These are phyloP conservation scores for Amanita pallidorosea DNA, from an alignment of 768 basidiomycete species.

Conservation along the genomic window DNA sequence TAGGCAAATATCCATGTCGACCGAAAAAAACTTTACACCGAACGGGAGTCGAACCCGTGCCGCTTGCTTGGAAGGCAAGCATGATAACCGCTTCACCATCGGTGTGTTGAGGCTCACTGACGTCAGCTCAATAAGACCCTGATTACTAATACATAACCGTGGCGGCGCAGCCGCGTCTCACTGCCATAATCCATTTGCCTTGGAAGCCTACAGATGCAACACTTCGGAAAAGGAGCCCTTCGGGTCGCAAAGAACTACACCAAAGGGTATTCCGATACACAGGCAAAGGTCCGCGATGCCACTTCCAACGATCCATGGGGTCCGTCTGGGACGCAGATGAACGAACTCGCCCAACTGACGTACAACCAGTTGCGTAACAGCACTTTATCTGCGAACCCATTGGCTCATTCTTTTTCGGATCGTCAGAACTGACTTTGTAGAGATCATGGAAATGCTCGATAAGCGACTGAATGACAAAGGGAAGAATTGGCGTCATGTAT, in stretches of 20 bases:
- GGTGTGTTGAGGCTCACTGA: constrained; percentile 8
- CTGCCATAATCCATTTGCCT: not conserved
- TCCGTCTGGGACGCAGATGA: constrained; percentile 96
- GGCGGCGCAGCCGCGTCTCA: constrained; percentile 6
- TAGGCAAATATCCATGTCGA: not conserved
- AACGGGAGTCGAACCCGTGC: constrained; percentile 8
- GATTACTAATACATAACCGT: not conserved
- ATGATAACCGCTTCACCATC: constrained; percentile 91
- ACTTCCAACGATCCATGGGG: constrained; percentile 99
- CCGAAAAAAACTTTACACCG: constrained; percentile 2
- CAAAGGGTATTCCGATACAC: constrained; percentile 89
- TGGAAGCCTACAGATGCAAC: constrained; percentile 36
- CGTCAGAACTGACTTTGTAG: constrained; percentile 83
- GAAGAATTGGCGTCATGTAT: constrained; percentile 99
- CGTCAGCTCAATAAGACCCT: not conserved
- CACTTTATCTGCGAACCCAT: not conserved
- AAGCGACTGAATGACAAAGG: constrained; percentile 98
- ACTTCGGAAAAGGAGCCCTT: constrained; percentile 77
- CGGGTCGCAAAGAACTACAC: constrained; percentile 94
- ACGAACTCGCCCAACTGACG: constrained; percentile 93
- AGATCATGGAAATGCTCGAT: constrained; percentile 99
- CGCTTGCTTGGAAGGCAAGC: constrained; percentile 65
- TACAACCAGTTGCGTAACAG: constrained; percentile 66
- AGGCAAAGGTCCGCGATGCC: constrained; percentile 92
- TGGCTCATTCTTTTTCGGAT: not conserved